A percentile compares a stretch with the other conserved stretches of the same genome.
These are phyloP conservation scores for Fomitopsis palustris DNA, from an alignment of 1,284 basidiomycete genomes.

Conservation along the genomic window DNA sequence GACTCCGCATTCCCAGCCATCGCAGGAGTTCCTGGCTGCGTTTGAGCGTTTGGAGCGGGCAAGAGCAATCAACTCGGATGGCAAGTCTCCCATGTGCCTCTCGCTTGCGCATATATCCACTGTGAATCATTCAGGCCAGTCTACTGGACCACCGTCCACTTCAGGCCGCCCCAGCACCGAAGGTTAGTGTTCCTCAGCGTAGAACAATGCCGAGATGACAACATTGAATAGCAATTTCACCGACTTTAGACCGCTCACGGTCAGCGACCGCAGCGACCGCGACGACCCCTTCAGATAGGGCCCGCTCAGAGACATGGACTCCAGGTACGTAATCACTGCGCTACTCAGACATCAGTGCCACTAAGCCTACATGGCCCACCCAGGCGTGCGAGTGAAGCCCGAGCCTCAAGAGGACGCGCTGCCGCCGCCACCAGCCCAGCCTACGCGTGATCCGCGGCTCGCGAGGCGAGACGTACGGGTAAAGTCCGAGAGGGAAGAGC, in stretches of 20 bases:
- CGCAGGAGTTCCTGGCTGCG: not conserved
- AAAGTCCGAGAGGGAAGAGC: conserved; percentile 6
- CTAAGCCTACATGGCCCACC: not conserved
- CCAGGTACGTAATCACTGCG: not conserved
- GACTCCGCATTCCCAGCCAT: not conserved
- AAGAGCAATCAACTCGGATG: not conserved
- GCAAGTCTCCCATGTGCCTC: not conserved
- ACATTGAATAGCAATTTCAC: not conserved
- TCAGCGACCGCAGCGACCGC: not conserved
- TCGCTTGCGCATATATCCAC: too few species aligned
- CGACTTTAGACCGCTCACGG: not conserved
- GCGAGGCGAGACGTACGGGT: not conserved
- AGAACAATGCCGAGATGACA: not conserved
- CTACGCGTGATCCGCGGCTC: not conserved
- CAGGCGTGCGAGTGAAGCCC: not conserved
- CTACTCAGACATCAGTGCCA: not conserved
- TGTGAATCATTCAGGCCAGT: too few species aligned
- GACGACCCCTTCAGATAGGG: not conserved
- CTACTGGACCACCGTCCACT: too few species aligned
- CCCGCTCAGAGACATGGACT: not conserved
- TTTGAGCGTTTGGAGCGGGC: not conserved
- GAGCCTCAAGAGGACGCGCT: not conserved
- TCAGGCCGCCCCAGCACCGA: not conserved
- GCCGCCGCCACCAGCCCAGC: not conserved
- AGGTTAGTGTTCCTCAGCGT: not conserved